phyloP scores from a whole-genome alignment of 257 asterid species.

The Nicotiana tabacum region DNA sequence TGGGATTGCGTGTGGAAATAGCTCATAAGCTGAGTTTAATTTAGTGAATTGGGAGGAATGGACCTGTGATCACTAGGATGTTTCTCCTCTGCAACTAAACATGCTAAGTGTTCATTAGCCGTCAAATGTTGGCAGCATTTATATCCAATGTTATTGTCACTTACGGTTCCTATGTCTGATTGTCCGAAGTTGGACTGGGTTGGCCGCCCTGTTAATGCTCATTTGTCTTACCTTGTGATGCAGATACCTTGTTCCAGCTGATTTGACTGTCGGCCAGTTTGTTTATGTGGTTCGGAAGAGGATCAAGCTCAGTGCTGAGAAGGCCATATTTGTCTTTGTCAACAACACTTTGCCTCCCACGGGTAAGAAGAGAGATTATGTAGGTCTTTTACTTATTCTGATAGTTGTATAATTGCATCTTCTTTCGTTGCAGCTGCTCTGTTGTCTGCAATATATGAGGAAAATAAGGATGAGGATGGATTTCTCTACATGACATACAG shows the following conservation, averaged over 20 bases:
- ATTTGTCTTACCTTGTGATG: not conserved
- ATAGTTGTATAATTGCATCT: slow-evolving; percentile 8
- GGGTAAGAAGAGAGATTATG: slow-evolving; percentile 36
- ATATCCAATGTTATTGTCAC: not conserved
- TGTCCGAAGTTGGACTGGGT: not conserved
- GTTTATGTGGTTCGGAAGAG: slow-evolving; percentile 72
- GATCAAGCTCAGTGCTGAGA: slow-evolving; percentile 70
- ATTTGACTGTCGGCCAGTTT: slow-evolving; percentile 69
- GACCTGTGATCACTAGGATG: not conserved
- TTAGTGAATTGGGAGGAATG: not conserved
- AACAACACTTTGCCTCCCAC: slow-evolving; percentile 58
- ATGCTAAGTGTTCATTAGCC: not conserved
- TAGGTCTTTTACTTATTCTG: not conserved
- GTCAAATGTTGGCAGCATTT: not conserved
- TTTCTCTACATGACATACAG: slow-evolving; percentile 87
- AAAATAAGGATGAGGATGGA: slow-evolving; percentile 78
- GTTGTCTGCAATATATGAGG: slow-evolving; percentile 78
- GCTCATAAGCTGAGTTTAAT: not conserved
- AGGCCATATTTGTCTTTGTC: slow-evolving; percentile 69
- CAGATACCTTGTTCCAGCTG: slow-evolving; percentile 85
- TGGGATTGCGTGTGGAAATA: not conserved
- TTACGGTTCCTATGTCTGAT: not conserved
- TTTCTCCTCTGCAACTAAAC: not conserved
- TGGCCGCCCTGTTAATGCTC: not conserved
- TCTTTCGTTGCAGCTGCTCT: slow-evolving; percentile 41